phyloP scores from a whole-genome alignment of 1,139 yeast species.

The Suhomyces atakaporum region DNA sequence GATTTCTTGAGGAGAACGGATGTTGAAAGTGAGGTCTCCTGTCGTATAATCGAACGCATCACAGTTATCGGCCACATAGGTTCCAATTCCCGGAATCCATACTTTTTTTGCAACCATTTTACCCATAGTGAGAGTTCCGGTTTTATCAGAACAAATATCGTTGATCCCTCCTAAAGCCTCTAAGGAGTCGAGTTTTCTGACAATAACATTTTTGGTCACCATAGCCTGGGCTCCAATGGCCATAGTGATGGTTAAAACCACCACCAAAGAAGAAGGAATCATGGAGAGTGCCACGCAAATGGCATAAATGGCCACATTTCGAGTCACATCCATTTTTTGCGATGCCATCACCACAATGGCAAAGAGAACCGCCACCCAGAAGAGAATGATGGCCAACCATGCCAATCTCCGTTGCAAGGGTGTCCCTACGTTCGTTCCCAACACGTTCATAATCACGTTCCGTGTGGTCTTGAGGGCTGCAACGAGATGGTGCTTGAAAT shows the following conservation, averaged over 20 bases:
- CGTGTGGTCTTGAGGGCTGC: conserved; percentile 18
- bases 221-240: conserved; percentile 82
- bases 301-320: conserved; percentile 79
- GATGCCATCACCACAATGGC: conserved; percentile 83
- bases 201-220: conserved; percentile 72
- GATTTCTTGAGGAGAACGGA: conserved; percentile 44
- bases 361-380: conserved; percentile 70
- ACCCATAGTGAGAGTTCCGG: conserved; percentile 82
- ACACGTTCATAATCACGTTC: conserved; percentile 58
- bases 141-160: conserved; percentile 82
- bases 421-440: conserved; percentile 78
- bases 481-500: conserved; percentile 17
- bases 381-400: conserved; percentile 67
- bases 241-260: conserved; percentile 82
- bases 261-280: conserved; percentile 83
- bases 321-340: conserved; percentile 64
- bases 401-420: conserved; percentile 71
- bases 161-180: conserved; percentile 81
- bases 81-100: conserved; percentile 80
- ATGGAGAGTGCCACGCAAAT: conserved; percentile 80
- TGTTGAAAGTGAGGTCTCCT: conserved; percentile 54
- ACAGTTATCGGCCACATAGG: conserved; percentile 59
- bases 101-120: conserved; percentile 72
- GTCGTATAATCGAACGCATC: conserved; percentile 75
- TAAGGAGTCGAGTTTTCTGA: conserved; percentile 73